Base-by-base conservation (phyloP, 805 yeast genomes). In the Sporopachydermia quercuum region DNA sequence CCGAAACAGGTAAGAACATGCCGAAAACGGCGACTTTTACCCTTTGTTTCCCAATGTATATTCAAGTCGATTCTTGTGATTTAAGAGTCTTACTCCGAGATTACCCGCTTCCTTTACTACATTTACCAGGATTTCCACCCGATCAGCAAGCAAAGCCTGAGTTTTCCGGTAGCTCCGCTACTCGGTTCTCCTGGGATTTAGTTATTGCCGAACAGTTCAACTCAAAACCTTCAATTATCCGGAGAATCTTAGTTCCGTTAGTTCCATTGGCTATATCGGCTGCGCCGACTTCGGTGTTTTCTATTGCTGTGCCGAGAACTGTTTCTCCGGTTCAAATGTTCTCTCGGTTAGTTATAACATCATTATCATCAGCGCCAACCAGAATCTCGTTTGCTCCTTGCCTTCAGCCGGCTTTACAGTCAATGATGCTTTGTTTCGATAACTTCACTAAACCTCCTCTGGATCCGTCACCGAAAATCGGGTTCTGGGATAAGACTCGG, bases 401-500 rank as follows among this genome's bases (percentile, higher is more conserved):
- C 0, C 78, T 80, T 47, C 84, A 79, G 48, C 86, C 94, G 14
- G 87, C 86, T 1, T 70, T 87, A 19, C 85, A 84, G 47, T 87
- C 84, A 47, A 66, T 78, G 2, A 79, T 82, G 76, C 61, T 75
- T 41, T 78, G 74, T 41, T 69, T 87, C 43, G 94, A 86, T 49
- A 76, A 78, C 36, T 83, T 87, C 52, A 76, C 93, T 1, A 87
- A 89, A 54, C 94, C 95, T 0, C 94, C 93, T 0, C 60, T 81
- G 13, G 97, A 87, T 54, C 87, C 87, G 0, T 83, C 95, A 2
- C 70, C 74, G 3, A 80, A 79, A 48, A 60, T 85, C 11, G 97
- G 97, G 1, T 77, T 86, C 48, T 87, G 97, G 97, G 97, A 87
- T 57, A 89, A 86, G 54, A 57, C 85, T 18, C 62, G 95, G 38